Evolutionary conservation across 441 rosid species (phyloP).

Genomic region (Croton setiger): DNA sequence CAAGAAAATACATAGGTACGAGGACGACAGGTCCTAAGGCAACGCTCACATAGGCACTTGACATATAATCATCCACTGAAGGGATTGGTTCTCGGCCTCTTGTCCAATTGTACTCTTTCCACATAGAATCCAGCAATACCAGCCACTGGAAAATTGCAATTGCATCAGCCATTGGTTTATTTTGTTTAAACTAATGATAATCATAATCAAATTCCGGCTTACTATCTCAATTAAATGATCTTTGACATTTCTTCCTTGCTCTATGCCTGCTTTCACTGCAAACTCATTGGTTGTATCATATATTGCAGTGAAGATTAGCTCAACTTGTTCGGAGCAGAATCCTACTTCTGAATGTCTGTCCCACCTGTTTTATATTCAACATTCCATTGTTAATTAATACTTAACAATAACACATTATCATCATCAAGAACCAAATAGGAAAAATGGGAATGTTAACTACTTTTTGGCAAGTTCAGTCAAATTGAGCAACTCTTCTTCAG

Average conservation of each 20-base stretch:
- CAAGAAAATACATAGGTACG: slow-evolving; percentile 53
- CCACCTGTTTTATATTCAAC: slow-evolving; percentile 41
- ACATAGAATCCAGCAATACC: slow-evolving; percentile 54
- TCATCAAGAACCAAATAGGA: background rate
- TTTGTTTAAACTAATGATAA: background rate
- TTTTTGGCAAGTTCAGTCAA: slow-evolving; percentile 48
- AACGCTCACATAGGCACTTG: slow-evolving; percentile 51
- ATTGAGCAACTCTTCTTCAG: slow-evolving; percentile 58
- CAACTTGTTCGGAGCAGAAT: slow-evolving; percentile 61
- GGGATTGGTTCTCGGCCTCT: slow-evolving; percentile 44
- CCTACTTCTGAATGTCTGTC: slow-evolving; percentile 28
- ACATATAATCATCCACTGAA: slow-evolving; percentile 59
- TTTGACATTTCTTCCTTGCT: slow-evolving; percentile 52
- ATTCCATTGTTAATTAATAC: background rate
- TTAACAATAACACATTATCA: background rate
- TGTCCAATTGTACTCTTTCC: slow-evolving; percentile 53
- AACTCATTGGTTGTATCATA: slow-evolving; percentile 57
- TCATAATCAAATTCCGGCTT: background rate
- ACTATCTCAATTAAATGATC: slow-evolving; percentile 6
- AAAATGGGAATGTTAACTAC: slow-evolving; percentile 27
- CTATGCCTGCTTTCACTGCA: slow-evolving; percentile 46
- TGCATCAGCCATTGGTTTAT: background rate
- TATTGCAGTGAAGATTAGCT: slow-evolving; percentile 63
- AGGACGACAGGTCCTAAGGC: slow-evolving; percentile 73
- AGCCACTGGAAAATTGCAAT: slow-evolving; percentile 54